phyloP scores from a whole-genome alignment of 257 asterid genomes.

The Solanum medicagineum region DNA sequence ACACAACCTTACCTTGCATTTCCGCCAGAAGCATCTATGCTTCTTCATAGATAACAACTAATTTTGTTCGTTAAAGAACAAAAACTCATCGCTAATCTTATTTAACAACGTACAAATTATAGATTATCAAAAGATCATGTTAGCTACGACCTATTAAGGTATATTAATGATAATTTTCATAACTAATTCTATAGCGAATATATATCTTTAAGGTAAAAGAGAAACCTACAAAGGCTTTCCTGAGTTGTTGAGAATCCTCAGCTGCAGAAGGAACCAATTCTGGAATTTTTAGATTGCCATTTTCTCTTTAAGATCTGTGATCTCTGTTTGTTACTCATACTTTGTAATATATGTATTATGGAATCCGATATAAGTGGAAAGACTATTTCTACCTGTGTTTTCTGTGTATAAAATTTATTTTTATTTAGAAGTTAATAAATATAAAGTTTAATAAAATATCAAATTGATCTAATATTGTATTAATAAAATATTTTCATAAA shows the following conservation, averaged over 20 bases:
- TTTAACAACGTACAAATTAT: background rate
- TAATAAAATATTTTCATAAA: background rate
- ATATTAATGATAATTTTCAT: background rate
- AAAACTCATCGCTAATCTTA: background rate
- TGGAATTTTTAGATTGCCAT: conserved; percentile 75
- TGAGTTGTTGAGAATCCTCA: conserved; percentile 57
- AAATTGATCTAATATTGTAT: no score
- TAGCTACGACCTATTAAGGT: background rate
- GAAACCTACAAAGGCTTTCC: conserved; percentile 67
- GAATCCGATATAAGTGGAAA: background rate
- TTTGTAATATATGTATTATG: background rate
- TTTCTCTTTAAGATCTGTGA: background rate
- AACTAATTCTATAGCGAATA: background rate
- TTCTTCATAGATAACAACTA: background rate
- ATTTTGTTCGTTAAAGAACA: background rate
- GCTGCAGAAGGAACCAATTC: conserved; percentile 54
- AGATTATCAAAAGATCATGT: background rate
- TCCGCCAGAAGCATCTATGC: background rate
- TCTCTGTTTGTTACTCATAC: background rate
- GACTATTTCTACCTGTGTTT: background rate
- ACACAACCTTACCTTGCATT: no score
- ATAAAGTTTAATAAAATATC: background rate
- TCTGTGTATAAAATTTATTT: background rate
- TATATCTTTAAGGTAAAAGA: background rate
- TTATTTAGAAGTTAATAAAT: background rate